Evolutionary conservation across 768 basidiomycete genomes (phyloP).

Genomic region (Boletus rubescentipes): DNA sequence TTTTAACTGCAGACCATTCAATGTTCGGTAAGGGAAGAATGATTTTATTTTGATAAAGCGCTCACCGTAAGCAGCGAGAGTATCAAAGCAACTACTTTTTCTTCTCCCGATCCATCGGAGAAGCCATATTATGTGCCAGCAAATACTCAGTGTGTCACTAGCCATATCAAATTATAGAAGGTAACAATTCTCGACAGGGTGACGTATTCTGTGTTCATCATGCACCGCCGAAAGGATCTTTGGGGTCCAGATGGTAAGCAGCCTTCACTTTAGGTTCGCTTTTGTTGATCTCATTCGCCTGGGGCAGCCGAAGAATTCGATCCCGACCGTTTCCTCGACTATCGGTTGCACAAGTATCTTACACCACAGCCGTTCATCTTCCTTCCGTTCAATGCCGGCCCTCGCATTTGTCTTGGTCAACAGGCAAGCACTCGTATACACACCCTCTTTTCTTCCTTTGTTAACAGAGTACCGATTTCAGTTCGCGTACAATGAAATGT

Average conservation of each 20-base stretch:
- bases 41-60: background rate
- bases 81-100: constrained; percentile 48
- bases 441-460: background rate
- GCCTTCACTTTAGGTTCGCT: background rate
- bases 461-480: constrained; percentile 12
- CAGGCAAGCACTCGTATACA: constrained; percentile 24
- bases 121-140: constrained; percentile 33
- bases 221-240: constrained; percentile 64
- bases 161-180: background rate
- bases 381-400: constrained; percentile 59
- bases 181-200: constrained; percentile 20
- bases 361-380: constrained; percentile 68
- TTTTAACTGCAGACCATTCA: constrained; percentile 40
- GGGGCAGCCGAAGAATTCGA: constrained; percentile 61
- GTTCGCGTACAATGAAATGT: constrained; percentile 61
- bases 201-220: constrained; percentile 57
- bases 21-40: constrained; percentile 37
- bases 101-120: constrained; percentile 25
- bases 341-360: constrained; percentile 59
- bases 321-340: constrained; percentile 69
- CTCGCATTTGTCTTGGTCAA: constrained; percentile 61
- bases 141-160: constrained; percentile 38
- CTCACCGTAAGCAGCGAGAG: constrained; percentile 37
- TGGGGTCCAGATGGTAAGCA: constrained; percentile 71
- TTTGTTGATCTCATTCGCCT: background rate